Conservation (phyloP, 768 basidiomycete genomes). For the Hypsizygus marmoreus region DNA sequence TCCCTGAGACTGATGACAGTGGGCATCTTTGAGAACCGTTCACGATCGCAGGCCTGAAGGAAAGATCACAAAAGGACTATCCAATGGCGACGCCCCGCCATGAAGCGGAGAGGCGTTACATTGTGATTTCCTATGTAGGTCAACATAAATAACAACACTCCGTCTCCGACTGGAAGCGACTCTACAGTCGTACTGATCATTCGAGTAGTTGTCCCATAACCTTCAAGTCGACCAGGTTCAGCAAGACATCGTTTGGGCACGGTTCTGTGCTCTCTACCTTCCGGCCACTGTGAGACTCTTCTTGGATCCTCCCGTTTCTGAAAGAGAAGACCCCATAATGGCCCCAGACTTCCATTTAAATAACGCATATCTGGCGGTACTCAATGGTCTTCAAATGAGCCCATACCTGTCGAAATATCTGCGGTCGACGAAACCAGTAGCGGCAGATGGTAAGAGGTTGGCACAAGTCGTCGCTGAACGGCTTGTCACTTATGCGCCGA, state of each 20-base stretch:
- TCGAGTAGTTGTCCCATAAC: too few species aligned
- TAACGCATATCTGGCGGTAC: slow-evolving; percentile 25
- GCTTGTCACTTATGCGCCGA: slow-evolving; percentile 20
- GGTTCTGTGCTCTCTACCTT: slow-evolving; percentile 27
- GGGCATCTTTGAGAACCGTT: too few species aligned
- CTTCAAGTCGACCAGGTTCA: slow-evolving; percentile 5
- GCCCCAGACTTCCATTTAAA: slow-evolving; percentile 20
- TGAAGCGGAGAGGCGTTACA: slow-evolving; percentile 8
- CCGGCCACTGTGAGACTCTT: slow-evolving; percentile 23
- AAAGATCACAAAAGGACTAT: neutral
- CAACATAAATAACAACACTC: neutral
- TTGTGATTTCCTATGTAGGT: slow-evolving; percentile 9
- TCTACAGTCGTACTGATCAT: slow-evolving; percentile 1
- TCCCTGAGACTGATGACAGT: too few species aligned
- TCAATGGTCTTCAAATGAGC: slow-evolving; percentile 21
- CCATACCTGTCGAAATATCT: slow-evolving; percentile 29
- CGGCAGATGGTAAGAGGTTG: slow-evolving; percentile 23
- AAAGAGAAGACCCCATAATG: slow-evolving; percentile 7
- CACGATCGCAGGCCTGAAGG: slow-evolving; percentile 11
- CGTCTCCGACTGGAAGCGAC: neutral
- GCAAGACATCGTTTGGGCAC: slow-evolving; percentile 26
- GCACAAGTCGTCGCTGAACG: slow-evolving; percentile 22
- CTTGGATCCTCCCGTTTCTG: slow-evolving; percentile 18
- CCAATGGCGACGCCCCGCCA: neutral
- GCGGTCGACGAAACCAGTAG: slow-evolving; percentile 18